These are phyloP conservation scores for Lepiota subincarnata DNA, from an alignment of 768 basidiomycete species.

Conservation along the genomic window DNA sequence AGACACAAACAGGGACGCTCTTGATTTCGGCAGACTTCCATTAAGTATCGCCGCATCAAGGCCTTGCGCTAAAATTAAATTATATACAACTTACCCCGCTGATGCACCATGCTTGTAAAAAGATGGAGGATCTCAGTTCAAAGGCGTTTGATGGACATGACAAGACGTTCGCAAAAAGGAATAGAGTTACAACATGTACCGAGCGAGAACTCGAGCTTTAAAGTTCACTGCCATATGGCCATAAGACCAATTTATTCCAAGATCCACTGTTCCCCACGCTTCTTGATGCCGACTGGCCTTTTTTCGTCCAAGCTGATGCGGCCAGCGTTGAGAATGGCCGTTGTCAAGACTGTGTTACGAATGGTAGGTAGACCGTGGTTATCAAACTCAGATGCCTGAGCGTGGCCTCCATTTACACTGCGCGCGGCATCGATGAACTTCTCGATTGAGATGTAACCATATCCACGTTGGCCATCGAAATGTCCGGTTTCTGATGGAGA, in stretches of 20 bases:
- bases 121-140: background rate
- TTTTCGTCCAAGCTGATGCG: slow-evolving; percentile 89
- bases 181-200: slow-evolving; percentile 10
- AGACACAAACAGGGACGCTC: background rate
- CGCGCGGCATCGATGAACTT: slow-evolving; percentile 86
- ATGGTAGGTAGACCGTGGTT: slow-evolving; percentile 81
- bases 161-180: slow-evolving; percentile 1
- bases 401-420: slow-evolving; percentile 67
- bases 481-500: slow-evolving; percentile 87
- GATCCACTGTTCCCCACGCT: slow-evolving; percentile 59
- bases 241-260: slow-evolving; percentile 45
- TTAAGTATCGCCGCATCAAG: slow-evolving; percentile 3
- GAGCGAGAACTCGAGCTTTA: background rate
- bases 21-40: slow-evolving; percentile 9
- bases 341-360: slow-evolving; percentile 81
- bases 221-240: slow-evolving; percentile 6
- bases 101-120: background rate
- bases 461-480: slow-evolving; percentile 93
- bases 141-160: background rate
- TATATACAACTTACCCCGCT: background rate
- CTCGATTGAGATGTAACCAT: slow-evolving; percentile 89
- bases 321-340: slow-evolving; percentile 87
- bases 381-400: slow-evolving; percentile 73
- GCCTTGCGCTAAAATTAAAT: background rate
- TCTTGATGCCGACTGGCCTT: slow-evolving; percentile 74